A percentile compares a stretch with the other conserved stretches of the same genome.
Conservation (phyloP, 192 early-diverging fungal genomes). For the Paraglomus brasilianum region DNA sequence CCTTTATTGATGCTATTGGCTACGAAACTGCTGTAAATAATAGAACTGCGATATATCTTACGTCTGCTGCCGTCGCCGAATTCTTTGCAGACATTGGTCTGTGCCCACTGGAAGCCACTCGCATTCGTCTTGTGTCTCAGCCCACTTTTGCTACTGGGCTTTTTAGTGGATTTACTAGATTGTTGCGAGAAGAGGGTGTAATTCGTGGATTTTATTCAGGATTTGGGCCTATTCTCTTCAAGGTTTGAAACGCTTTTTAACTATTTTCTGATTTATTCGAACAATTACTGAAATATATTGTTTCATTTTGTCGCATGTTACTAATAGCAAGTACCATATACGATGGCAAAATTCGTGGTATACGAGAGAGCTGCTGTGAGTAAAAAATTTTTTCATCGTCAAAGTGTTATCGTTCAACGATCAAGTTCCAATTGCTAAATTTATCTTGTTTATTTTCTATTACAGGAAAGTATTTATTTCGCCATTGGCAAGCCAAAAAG, state of each 20-base stretch:
- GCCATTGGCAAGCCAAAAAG: constrained; percentile 43
- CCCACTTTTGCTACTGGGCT: constrained; percentile 66
- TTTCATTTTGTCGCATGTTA: not conserved
- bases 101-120: constrained; percentile 73
- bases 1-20: constrained; percentile 51
- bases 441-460: not conserved
- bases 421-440: not conserved
- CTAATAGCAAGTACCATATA: constrained; percentile 68
- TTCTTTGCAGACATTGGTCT: constrained; percentile 76
- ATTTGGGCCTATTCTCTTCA: constrained; percentile 74
- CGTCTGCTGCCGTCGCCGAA: constrained; percentile 64
- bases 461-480: constrained; percentile 51
- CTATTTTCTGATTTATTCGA: not conserved
- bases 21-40: constrained; percentile 55
- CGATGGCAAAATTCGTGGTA: constrained; percentile 78
- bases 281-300: not conserved
- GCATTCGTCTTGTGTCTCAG: constrained; percentile 72
- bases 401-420: not conserved
- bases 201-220: constrained; percentile 72
- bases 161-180: constrained; percentile 54
- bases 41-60: constrained; percentile 65
- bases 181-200: constrained; percentile 65
- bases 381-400: constrained; percentile 16
- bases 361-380: constrained; percentile 53
- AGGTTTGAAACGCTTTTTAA: constrained; percentile 8